phyloP scores from a whole-genome alignment of 2,329 filamentous ascomycete genomes.

The Phyllosticta citribraziliensis region DNA sequence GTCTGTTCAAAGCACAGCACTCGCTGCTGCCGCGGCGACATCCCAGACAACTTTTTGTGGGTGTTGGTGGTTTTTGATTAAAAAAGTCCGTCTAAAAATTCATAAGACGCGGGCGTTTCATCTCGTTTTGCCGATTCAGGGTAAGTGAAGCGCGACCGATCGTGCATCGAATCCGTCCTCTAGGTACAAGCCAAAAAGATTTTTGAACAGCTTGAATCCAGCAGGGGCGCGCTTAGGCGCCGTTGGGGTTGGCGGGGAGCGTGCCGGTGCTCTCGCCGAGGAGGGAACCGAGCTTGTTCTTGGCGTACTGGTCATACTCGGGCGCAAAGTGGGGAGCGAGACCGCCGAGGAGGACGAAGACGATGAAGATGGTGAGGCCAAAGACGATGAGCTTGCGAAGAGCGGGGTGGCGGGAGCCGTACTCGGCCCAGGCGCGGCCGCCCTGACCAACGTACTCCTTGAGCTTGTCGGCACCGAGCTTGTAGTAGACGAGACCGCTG shows the following conservation, averaged over 20 bases:
- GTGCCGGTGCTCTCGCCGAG: conserved; percentile 19
- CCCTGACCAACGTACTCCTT: conserved; percentile 68
- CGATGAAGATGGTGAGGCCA: conserved; percentile 48
- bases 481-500: conserved; percentile 73
- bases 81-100: background rate
- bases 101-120: background rate
- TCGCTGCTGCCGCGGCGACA: background rate
- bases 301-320: conserved; percentile 25
- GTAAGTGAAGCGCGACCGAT: background rate
- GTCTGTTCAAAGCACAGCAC: background rate
- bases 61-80: background rate
- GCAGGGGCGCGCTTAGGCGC: background rate
- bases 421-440: conserved; percentile 74
- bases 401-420: conserved; percentile 65
- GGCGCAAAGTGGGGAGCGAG: conserved; percentile 31
- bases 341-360: conserved; percentile 59
- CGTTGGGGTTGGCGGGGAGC: conserved; percentile 7
- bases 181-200: background rate
- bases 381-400: conserved; percentile 70
- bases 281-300: conserved; percentile 26
- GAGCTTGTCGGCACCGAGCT: conserved; percentile 73
- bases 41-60: background rate
- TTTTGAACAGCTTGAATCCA: background rate
- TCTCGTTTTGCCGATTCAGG: background rate
- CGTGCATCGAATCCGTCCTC: background rate